phyloP scores from a whole-genome alignment of 2,329 filamentous ascomycete genomes.

The Capronia epimyces region DNA sequence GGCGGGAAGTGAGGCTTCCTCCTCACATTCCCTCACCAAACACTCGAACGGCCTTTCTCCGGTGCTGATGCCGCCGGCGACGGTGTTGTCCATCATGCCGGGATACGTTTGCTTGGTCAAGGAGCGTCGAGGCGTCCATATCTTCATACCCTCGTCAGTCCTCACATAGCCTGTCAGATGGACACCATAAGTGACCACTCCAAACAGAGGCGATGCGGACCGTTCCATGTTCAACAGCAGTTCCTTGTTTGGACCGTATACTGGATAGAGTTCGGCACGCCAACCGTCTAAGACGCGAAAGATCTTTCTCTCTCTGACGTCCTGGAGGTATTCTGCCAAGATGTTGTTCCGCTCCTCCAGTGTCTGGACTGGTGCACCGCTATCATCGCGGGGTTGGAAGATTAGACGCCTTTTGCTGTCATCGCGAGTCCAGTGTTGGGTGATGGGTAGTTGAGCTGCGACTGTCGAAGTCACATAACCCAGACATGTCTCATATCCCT shows the following conservation, averaged over 20 bases:
- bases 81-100: conserved; percentile 90
- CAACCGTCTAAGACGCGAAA: conserved; percentile 74
- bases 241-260: conserved; percentile 58
- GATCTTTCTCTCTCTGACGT: conserved; percentile 63
- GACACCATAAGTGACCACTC: conserved; percentile 70
- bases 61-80: conserved; percentile 77
- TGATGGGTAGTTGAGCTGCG: conserved; percentile 17
- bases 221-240: conserved; percentile 71
- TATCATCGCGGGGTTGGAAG: conserved; percentile 22
- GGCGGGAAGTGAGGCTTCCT: conserved; percentile 78
- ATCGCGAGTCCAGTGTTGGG: conserved; percentile 18
- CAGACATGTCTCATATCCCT: conserved; percentile 56
- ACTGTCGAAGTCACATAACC: conserved; percentile 50
- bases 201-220: conserved; percentile 67
- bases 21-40: conserved; percentile 75
- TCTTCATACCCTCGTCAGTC: conserved; percentile 55
- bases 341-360: conserved; percentile 58
- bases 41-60: conserved; percentile 76
- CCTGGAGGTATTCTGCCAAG: conserved; percentile 54
- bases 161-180: conserved; percentile 72
- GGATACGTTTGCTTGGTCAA: conserved; percentile 78
- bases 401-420: conserved; percentile 12
- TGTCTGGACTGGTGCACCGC: conserved; percentile 33
- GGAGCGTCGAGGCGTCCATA: conserved; percentile 80
- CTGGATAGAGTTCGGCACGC: conserved; percentile 74